Conservation (phyloP, 1,139 yeast genomes). For the Geotrichum reessii region DNA sequence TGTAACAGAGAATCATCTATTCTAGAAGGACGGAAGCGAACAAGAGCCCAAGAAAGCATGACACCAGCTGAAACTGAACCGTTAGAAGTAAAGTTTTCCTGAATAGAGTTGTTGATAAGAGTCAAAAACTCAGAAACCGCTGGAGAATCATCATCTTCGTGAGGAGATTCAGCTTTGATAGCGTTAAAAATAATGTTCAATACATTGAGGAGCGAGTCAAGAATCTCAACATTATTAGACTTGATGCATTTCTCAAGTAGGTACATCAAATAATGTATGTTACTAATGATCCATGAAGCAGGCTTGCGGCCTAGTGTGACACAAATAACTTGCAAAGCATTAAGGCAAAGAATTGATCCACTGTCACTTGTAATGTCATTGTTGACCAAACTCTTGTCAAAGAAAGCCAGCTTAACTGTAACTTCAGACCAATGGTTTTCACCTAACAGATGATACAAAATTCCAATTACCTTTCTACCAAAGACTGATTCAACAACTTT, state of each 20-base stretch:
- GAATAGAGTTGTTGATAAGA: conserved; percentile 59
- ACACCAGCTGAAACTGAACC: conserved; percentile 91
- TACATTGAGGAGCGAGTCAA: conserved; percentile 73
- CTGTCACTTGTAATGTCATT: conserved; percentile 62
- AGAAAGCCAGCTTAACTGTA: conserved; percentile 72
- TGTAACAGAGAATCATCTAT: conserved; percentile 66
- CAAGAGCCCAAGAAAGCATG: conserved; percentile 76
- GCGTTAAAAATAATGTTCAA: conserved; percentile 52
- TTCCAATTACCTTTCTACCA: conserved; percentile 73
- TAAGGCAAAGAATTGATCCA: conserved; percentile 67
- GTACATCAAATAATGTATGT: conserved; percentile 60
- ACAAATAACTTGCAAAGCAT: conserved; percentile 86
- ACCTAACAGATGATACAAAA: conserved; percentile 66
- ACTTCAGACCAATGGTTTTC: conserved; percentile 83
- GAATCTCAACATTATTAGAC: conserved; percentile 75
- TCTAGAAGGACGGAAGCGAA: conserved; percentile 64
- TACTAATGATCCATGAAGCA: conserved; percentile 68
- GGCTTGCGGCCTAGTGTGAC: conserved; percentile 76
- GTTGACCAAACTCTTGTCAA: conserved; percentile 77
- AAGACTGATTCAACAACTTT: conserved; percentile 79
- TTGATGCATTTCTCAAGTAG: conserved; percentile 77
- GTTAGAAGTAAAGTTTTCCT: conserved; percentile 76
- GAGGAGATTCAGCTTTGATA: conserved; percentile 31
- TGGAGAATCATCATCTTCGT: conserved; percentile 49
- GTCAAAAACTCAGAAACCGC: conserved; percentile 57